Evolutionary conservation across 73 alveolate species (phyloP), one percentile per base, ranked within the genome.

Genomic region (Paraurostyla sp.): DNA sequence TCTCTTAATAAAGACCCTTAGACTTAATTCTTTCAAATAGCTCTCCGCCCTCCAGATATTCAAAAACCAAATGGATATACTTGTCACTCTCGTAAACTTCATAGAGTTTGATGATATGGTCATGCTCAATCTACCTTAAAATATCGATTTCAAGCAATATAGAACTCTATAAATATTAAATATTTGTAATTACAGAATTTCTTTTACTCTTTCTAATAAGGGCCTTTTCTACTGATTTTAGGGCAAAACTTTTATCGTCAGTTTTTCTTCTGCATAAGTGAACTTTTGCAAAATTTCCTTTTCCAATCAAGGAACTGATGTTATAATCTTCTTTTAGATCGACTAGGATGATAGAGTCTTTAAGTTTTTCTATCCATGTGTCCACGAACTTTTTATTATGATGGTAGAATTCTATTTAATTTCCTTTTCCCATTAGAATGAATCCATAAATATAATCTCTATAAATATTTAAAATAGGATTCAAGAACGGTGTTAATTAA

Each of bases 1-100:
- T 71, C 75, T 96, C 99, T 45, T 90, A 48, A 50, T 92, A 92
- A 11, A 76, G 78, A 11, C 93, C 95, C 40, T 71, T 81, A 23
- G 76, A 40, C 73, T 80, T 88, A n/a, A 92, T 92, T 76, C 94
- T 87, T 73, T 92, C 92, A 48, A 92, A 88, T 32, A 92, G 83
- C 50, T 92, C 96, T 22, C 96, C 96, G 11, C 96, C 96, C 49
- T 92, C 89, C n/a, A 92, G 82, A 50, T 76, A 68, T 51, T 87
- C 94, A 92, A 95, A 80, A 38, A 95, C 95, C 85, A 95, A 73
- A 80, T 93, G 96, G 68, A 93, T 89, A 82, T 95, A 89, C 57
- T 93, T 90, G 33, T 95, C 97, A 82, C 92, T 84, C 63, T 95
- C 98, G 87, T 95, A 95, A 23, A 93, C 95, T 73, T 95, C 97